A percentile compares a stretch with the other conserved stretches of the same genome.
phyloP scores from a whole-genome alignment of 768 basidiomycete genomes.

The Panellus pusillus region DNA sequence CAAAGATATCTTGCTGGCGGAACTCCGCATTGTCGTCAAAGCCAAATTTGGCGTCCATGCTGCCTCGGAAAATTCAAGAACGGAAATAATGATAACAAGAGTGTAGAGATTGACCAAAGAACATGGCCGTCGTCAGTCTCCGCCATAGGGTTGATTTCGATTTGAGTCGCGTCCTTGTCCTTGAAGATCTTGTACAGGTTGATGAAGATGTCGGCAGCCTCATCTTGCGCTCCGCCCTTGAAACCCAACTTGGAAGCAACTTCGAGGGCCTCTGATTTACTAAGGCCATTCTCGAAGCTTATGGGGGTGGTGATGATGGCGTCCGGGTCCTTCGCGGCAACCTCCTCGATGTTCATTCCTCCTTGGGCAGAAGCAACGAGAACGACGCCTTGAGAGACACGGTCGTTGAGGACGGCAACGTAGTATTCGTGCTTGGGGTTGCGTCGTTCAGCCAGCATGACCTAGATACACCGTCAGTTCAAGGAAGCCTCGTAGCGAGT shows the following conservation, averaged over 20 bases:
- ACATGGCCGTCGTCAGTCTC: slow-evolving; percentile 90
- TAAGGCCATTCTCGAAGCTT: slow-evolving; percentile 78
- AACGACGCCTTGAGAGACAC: slow-evolving; percentile 83
- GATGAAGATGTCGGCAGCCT: slow-evolving; percentile 92
- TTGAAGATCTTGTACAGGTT: slow-evolving; percentile 97
- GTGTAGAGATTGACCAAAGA: slow-evolving; percentile 72
- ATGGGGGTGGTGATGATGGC: slow-evolving; percentile 97
- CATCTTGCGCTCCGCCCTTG: slow-evolving; percentile 68
- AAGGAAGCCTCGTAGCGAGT: background rate
- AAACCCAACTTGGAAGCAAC: slow-evolving; percentile 93
- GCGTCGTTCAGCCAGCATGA: slow-evolving; percentile 97
- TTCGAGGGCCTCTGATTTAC: slow-evolving; percentile 64
- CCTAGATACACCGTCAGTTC: slow-evolving; percentile 44
- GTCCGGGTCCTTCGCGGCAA: slow-evolving; percentile 90
- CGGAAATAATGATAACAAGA: background rate
- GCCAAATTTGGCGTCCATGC: slow-evolving; percentile 99
- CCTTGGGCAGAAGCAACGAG: slow-evolving; percentile 93
- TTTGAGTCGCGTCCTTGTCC: slow-evolving; percentile 98
- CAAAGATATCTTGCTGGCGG: slow-evolving; percentile 89
- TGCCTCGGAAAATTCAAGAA: slow-evolving; percentile 31
- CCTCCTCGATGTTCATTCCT: slow-evolving; percentile 99
- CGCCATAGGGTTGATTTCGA: slow-evolving; percentile 98
- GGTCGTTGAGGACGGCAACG: slow-evolving; percentile 95
- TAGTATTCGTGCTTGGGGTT: slow-evolving; percentile 97
- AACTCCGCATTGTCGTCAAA: slow-evolving; percentile 99